Evolutionary conservation across 306 rosid genomes (phyloP), one percentile per base, ranked within the genome.

Genomic region (Vigna reflexopilosa): DNA sequence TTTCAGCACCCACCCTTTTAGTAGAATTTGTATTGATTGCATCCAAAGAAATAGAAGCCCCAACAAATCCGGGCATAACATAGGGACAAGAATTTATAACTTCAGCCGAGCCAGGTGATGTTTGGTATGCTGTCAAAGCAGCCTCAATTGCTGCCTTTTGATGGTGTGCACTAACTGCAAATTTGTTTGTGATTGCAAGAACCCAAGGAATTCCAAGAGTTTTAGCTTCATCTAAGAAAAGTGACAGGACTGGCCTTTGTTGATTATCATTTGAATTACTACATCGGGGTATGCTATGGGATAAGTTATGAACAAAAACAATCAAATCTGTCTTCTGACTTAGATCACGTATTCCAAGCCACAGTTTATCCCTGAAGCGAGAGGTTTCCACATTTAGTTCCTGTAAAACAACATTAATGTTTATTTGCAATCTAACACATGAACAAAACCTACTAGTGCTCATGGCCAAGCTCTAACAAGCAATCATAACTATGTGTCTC

Each of bases 141-240:
- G 96, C 90, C 76, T 88, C 93, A 47, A 95, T 89, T 30, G 89
- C 97, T 10, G 89, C 87, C 80, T 83, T 91, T 77, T 95, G 98
- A 51, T 88, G 93, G 86, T 92, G 96, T 47, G 98, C 98, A 76
- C 98, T 95, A 47, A 95, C 98, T 51, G 98, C 90, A 79, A 95
- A 95, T 82, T 91, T 95, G 82, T 95, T 95, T 58, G 98, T 95
- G 77, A 95, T 84, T 56, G 98, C 98, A 79, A 95, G 97, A 64
- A 95, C 91, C 97, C 98, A 95, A 38, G 98, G 98, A 74, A 95
- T 89, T 79, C 98, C 98, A 73, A 95, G 91, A 68, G 96, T 78
- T 80, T 92, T 95, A n/a, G 97, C 98, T 84, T 95, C 98, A 73
- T 92, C 98, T 86, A 95, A 79, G 79, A 95, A 84, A 73, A 95